A percentile compares a stretch with the other conserved stretches of the same genome.
Conservation (phyloP, 495 filamentous ascomycete genomes). For the Podospora bellae-mahoneyi region DNA sequence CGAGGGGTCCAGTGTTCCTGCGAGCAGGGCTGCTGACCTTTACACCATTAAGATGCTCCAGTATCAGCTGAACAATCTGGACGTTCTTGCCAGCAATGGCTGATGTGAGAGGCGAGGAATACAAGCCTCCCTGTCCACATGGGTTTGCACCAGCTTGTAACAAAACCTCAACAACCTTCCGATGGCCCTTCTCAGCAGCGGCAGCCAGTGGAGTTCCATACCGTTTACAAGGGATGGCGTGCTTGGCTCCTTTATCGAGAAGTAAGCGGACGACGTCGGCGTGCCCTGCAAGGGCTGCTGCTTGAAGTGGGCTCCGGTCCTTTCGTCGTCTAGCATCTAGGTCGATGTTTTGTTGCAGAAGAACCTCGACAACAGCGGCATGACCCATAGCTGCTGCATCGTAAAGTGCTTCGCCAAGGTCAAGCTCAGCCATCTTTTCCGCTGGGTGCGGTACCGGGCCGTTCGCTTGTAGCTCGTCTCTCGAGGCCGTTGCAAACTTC, state of each 20-base stretch:
- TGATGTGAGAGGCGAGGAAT: conserved; percentile 18
- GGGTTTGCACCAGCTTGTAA: conserved; percentile 15
- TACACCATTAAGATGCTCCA: not conserved
- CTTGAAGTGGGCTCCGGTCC: conserved; percentile 27
- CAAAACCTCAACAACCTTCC: conserved; percentile 6
- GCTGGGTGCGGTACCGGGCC: not conserved
- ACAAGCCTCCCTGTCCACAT: conserved; percentile 15
- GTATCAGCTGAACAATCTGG: not conserved
- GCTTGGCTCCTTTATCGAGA: not conserved
- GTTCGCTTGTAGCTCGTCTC: not conserved
- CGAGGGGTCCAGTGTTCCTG: not conserved
- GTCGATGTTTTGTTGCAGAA: conserved; percentile 16
- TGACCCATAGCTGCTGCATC: not conserved
- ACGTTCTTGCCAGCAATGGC: conserved; percentile 12
- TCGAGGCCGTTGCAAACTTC: not conserved
- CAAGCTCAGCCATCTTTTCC: not conserved
- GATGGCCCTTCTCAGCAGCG: conserved; percentile 13
- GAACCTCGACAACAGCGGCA: conserved; percentile 1
- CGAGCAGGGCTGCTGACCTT: not conserved
- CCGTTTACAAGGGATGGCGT: conserved; percentile 20
- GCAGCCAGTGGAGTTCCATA: conserved; percentile 16
- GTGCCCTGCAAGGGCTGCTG: conserved; percentile 21
- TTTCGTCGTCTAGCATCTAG: conserved; percentile 16
- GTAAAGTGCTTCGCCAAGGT: not conserved
- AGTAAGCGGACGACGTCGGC: conserved; percentile 17